Conservation (phyloP, 1,284 basidiomycete species). For the Irpex sp. region DNA sequence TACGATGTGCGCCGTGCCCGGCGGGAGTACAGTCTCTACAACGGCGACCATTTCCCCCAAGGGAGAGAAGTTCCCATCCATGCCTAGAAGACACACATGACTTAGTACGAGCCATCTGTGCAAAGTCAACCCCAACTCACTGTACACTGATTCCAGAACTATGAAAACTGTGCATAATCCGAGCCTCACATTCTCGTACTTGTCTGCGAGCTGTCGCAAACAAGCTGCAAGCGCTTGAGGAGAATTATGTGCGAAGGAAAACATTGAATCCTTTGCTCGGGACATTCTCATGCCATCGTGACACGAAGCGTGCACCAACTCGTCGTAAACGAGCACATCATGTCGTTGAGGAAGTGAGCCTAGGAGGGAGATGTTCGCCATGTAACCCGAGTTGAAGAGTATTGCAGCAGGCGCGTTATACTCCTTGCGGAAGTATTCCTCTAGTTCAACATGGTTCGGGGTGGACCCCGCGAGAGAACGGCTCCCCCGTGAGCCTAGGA, state of each 20-base stretch:
- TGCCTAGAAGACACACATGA: too few relatives aligned
- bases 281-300: slow-evolving; percentile 82
- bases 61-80: too few relatives aligned
- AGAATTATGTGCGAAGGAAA: slow-evolving; percentile 71
- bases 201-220: slow-evolving; percentile 42
- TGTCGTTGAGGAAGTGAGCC: slow-evolving; percentile 71
- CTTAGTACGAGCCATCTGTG: too few relatives aligned
- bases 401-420: slow-evolving; percentile 65
- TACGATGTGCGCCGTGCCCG: slow-evolving; percentile 57
- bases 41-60: too few relatives aligned
- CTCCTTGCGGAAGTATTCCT: slow-evolving; percentile 30
- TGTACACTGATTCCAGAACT: too few relatives aligned
- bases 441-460: too few relatives aligned
- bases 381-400: slow-evolving; percentile 91
- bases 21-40: slow-evolving; percentile 33
- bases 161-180: too few relatives aligned
- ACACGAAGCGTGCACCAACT: slow-evolving; percentile 85
- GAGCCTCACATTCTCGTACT: too few relatives aligned
- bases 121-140: too few relatives aligned
- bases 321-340: slow-evolving; percentile 82
- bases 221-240: slow-evolving; percentile 36
- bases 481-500: too few relatives aligned
- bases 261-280: slow-evolving; percentile 36
- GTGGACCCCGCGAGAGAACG: too few relatives aligned
- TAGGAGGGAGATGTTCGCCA: slow-evolving; percentile 88